Conservation (phyloP, 768 basidiomycete species). For the Rickenella mellea region DNA sequence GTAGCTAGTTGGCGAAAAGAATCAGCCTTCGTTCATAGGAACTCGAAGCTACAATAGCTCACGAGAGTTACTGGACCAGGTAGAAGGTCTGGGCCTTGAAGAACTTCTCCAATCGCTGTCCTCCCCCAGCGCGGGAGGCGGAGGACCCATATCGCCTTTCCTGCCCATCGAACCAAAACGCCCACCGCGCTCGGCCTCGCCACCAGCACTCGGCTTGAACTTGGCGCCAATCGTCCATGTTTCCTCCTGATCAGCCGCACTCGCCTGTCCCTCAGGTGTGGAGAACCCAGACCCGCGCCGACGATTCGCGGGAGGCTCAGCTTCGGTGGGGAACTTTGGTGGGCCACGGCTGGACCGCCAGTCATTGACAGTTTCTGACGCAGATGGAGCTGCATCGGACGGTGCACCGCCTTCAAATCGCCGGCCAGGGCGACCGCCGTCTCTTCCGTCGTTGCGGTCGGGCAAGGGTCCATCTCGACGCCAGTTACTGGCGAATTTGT, state of each 20-base stretch:
- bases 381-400: slow-evolving; percentile 30
- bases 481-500: slow-evolving; percentile 82
- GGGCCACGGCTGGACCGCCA: slow-evolving; percentile 56
- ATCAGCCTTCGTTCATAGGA: slow-evolving; percentile 8
- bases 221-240: slow-evolving; percentile 68
- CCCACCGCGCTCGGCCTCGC: slow-evolving; percentile 26
- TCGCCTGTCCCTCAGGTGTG: slow-evolving; percentile 29
- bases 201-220: slow-evolving; percentile 47
- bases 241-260: slow-evolving; percentile 70
- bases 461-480: slow-evolving; percentile 82
- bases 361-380: slow-evolving; percentile 55
- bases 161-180: slow-evolving; percentile 38
- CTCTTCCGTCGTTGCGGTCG: slow-evolving; percentile 37
- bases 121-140: slow-evolving; percentile 28
- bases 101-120: slow-evolving; percentile 68
- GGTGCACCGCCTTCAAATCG: slow-evolving; percentile 49
- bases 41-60: slow-evolving; percentile 18
- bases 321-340: slow-evolving; percentile 24
- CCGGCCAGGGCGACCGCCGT: slow-evolving; percentile 44
- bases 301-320: slow-evolving; percentile 19
- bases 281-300: slow-evolving; percentile 53
- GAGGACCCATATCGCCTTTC: slow-evolving; percentile 46
- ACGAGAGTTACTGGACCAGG: slow-evolving; percentile 54
- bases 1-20: slow-evolving; percentile 35
- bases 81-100: slow-evolving; percentile 30